A percentile compares a stretch with the other conserved stretches of the same genome.
Evolutionary conservation across 331 rosid genomes (phyloP).

Genomic region (Acacia pycnantha): DNA sequence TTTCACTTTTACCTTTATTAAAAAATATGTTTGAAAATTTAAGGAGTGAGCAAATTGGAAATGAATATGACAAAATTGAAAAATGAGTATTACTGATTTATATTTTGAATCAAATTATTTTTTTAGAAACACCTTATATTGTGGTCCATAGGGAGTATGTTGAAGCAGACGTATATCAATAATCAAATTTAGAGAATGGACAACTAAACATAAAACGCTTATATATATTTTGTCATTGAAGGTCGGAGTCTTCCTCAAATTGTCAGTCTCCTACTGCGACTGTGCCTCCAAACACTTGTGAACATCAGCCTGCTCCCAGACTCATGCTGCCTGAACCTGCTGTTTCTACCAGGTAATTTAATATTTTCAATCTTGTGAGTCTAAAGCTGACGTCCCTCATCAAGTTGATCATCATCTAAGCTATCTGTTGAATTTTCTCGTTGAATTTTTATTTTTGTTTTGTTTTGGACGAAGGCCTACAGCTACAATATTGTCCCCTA

Average conservation of each 20-base stretch:
- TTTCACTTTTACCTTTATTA: too few species aligned
- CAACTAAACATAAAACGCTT: neutral
- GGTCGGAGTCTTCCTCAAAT: neutral
- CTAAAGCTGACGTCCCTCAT: neutral
- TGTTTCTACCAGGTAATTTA: neutral
- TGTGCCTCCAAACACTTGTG: neutral
- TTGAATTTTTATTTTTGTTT: neutral
- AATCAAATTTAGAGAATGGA: neutral
- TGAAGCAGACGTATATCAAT: too few species aligned
- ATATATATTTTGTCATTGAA: neutral
- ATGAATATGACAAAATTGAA: too few species aligned
- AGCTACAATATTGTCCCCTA: neutral
- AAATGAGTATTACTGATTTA: too few species aligned
- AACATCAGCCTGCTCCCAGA: neutral
- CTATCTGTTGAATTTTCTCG: neutral
- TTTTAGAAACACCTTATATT: too few species aligned
- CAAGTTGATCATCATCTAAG: neutral
- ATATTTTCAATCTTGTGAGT: neutral
- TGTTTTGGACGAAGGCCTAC: neutral
- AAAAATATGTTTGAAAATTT: too few species aligned
- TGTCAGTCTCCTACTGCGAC: neutral
- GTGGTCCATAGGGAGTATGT: too few species aligned
- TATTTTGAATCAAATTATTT: too few species aligned
- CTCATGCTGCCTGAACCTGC: slow-evolving; percentile 1
- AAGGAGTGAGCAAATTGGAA: too few species aligned